Conservation (phyloP, 2,329 filamentous ascomycete species). For the Pestalotiopsis sp. region DNA sequence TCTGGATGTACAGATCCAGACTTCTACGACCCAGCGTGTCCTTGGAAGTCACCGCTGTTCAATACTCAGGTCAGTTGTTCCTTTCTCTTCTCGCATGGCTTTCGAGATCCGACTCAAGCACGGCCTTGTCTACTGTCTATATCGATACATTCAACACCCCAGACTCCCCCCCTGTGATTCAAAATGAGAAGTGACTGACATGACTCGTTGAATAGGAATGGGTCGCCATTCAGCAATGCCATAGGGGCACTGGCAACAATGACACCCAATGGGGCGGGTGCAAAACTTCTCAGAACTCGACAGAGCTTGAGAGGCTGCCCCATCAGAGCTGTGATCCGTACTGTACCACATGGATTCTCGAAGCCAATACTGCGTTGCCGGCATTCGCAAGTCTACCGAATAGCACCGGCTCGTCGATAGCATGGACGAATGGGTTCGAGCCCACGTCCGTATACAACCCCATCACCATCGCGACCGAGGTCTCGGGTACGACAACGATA, state of each 20-base stretch:
- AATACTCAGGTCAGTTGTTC: neutral
- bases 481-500: neutral
- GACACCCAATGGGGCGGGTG: slow-evolving; percentile 14
- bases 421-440: slow-evolving; percentile 13
- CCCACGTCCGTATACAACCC: neutral
- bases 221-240: slow-evolving; percentile 16
- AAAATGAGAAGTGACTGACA: too few species aligned
- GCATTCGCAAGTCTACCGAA: slow-evolving; percentile 14
- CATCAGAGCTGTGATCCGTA: slow-evolving; percentile 15
- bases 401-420: slow-evolving; percentile 6
- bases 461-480: neutral
- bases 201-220: slow-evolving; percentile 10
- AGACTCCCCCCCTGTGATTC: too few species aligned
- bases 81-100: too few species aligned
- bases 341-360: neutral
- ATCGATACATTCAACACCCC: too few species aligned
- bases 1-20: slow-evolving; percentile 17
- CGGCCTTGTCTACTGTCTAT: too few species aligned
- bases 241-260: neutral
- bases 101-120: too few species aligned
- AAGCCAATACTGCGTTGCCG: neutral
- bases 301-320: slow-evolving; percentile 11
- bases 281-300: slow-evolving; percentile 8
- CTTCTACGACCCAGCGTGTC: slow-evolving; percentile 12
- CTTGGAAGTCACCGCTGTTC: slow-evolving; percentile 13